A percentile compares a stretch with the other conserved stretches of the same genome.
phyloP scores from a whole-genome alignment of 108 stramenopile species.

The Cyclotella kingstonii region DNA sequence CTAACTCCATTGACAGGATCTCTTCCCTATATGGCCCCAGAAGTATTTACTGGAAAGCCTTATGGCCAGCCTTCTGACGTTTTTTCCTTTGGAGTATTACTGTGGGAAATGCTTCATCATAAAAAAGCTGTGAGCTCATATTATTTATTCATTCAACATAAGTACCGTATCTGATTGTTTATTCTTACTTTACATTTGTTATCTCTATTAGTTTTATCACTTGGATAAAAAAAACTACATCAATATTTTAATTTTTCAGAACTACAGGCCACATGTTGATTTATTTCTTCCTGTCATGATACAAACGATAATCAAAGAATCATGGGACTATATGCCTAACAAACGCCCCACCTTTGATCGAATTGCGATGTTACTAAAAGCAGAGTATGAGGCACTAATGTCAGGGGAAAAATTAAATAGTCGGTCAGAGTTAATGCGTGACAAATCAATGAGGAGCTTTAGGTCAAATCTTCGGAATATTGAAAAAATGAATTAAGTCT shows the following conservation, averaged over 20 bases:
- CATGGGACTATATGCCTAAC: slow-evolving; percentile 31
- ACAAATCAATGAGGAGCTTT: slow-evolving; percentile 30
- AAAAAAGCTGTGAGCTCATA: slow-evolving; percentile 34
- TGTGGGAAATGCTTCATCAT: slow-evolving; percentile 49
- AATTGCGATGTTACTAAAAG: slow-evolving; percentile 26
- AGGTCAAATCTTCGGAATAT: no score
- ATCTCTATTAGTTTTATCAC: slow-evolving; percentile 25
- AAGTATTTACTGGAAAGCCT: slow-evolving; percentile 19
- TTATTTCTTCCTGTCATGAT: slow-evolving; percentile 21
- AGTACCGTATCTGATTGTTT: not conserved
- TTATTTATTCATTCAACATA: not conserved
- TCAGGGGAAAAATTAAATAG: not conserved
- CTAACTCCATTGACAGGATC: slow-evolving; percentile 36
- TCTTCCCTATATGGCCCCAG: slow-evolving; percentile 35
- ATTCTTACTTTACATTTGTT: not conserved
- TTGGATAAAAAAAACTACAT: slow-evolving; percentile 14
- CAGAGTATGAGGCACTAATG: slow-evolving; percentile 13
- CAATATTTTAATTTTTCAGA: slow-evolving; percentile 14
- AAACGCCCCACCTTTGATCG: slow-evolving; percentile 40
- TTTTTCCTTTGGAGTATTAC: slow-evolving; percentile 42
- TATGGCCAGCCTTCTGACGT: slow-evolving; percentile 38
- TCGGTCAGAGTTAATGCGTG: slow-evolving; percentile 20
- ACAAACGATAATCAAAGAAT: slow-evolving; percentile 33
- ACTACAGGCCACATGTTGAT: slow-evolving; percentile 30
- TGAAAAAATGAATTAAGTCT: no score